Conservation (phyloP, 208 protist genomes). For the Acanthamoeba lenticulata region DNA sequence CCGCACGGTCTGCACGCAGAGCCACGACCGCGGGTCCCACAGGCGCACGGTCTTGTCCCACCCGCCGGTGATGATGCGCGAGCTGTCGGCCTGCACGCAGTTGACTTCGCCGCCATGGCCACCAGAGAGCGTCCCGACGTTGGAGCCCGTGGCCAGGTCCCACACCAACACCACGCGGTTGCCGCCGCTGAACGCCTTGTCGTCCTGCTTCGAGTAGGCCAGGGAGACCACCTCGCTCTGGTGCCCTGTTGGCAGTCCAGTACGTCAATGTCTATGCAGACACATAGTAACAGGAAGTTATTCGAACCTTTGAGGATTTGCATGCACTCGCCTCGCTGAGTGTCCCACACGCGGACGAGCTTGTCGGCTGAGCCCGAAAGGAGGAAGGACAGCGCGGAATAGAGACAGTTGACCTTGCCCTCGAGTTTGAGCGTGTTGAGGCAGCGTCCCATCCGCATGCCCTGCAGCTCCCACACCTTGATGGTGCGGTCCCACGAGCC, state of each 20-base stretch:
- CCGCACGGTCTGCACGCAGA: not conserved
- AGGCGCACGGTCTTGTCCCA: slow-evolving; percentile 53
- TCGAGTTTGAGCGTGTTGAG: not conserved
- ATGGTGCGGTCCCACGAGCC: slow-evolving; percentile 51
- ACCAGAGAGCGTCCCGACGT: not conserved
- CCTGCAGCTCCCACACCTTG: slow-evolving; percentile 45
- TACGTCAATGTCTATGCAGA: not conserved
- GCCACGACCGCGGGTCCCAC: slow-evolving; percentile 22
- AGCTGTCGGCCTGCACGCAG: not conserved
- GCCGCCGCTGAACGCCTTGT: not conserved
- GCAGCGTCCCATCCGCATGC: not conserved
- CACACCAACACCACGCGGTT: not conserved
- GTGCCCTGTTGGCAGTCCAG: not conserved
- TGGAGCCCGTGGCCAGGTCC: not conserved
- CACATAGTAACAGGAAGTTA: not conserved
- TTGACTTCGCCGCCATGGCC: slow-evolving; percentile 45
- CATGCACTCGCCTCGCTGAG: not conserved
- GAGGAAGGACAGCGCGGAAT: not conserved
- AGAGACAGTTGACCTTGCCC: not conserved
- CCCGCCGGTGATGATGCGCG: not conserved
- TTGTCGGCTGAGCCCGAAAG: not conserved
- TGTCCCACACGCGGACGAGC: not conserved
- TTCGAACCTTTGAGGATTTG: not conserved
- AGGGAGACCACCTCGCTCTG: not conserved
- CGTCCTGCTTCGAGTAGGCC: not conserved